phyloP scores from a whole-genome alignment of 2,329 filamentous ascomycete genomes.

The Fusarium coffeatum region DNA sequence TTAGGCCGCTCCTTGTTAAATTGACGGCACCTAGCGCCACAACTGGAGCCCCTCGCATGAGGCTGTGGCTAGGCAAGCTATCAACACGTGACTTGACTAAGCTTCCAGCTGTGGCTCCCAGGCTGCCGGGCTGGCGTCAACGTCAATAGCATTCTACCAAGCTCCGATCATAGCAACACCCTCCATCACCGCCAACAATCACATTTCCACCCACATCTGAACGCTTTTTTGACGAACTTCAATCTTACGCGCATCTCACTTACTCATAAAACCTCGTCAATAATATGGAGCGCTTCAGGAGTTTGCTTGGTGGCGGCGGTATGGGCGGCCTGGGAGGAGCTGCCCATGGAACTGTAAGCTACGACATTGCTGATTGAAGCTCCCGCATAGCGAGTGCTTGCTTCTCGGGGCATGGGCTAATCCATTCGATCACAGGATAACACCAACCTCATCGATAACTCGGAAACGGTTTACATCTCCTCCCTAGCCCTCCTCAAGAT shows the following conservation, averaged over 20 bases:
- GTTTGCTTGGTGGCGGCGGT: slow-evolving; percentile 83
- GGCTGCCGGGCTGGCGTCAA: slow-evolving; percentile 53
- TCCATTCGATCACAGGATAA: slow-evolving; percentile 74
- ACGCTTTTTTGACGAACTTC: background rate
- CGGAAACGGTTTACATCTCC: slow-evolving; percentile 99
- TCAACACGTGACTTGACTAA: slow-evolving; percentile 47
- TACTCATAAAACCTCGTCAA: slow-evolving; percentile 20
- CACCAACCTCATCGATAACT: slow-evolving; percentile 94
- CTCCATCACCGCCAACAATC: slow-evolving; percentile 32
- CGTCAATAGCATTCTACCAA: slow-evolving; percentile 44
- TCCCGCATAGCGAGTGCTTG: slow-evolving; percentile 3
- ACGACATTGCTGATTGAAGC: slow-evolving; percentile 22
- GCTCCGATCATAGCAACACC: slow-evolving; percentile 41
- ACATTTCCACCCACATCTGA: slow-evolving; percentile 18
- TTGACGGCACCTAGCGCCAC: slow-evolving; percentile 18
- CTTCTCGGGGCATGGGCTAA: slow-evolving; percentile 15
- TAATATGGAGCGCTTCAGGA: slow-evolving; percentile 90
- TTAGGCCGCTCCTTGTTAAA: slow-evolving; percentile 43
- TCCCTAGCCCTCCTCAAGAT: slow-evolving; percentile 98
- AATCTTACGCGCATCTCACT: background rate
- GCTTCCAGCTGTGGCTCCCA: slow-evolving; percentile 47
- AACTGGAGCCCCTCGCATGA: slow-evolving; percentile 6
- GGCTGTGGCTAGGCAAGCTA: slow-evolving; percentile 24
- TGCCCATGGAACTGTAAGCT: slow-evolving; percentile 55
- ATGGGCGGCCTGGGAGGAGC: slow-evolving; percentile 71